Conservation (phyloP, 129 eudicot genomes). For the Centrapalus pauciflorus region DNA sequence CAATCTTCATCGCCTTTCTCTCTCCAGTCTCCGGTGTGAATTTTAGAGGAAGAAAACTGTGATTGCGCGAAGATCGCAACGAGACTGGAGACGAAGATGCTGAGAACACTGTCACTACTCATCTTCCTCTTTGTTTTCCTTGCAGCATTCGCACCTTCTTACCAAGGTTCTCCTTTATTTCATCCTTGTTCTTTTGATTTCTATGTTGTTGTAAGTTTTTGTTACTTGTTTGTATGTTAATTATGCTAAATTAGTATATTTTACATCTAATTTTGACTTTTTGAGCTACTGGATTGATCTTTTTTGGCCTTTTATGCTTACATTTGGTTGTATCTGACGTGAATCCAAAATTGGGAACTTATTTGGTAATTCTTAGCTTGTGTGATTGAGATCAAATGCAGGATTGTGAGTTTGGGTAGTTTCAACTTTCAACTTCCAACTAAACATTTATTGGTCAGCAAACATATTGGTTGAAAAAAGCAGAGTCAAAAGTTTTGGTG, state of each 20-base stretch:
- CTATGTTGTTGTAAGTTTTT: neutral
- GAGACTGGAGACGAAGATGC: conserved; percentile 21
- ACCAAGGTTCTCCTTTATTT: conserved; percentile 34
- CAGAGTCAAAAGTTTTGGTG: neutral
- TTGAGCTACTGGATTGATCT: neutral
- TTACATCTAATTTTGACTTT: neutral
- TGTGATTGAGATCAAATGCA: conserved; percentile 4
- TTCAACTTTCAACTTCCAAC: conserved; percentile 2
- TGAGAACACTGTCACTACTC: conserved; percentile 27
- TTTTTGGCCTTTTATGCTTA: conserved; percentile 13
- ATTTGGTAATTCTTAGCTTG: neutral
- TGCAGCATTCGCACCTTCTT: conserved; percentile 41
- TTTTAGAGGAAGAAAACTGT: neutral
- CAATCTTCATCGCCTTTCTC: conserved; percentile 37
- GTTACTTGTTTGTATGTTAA: neutral
- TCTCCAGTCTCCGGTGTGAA: conserved; percentile 11
- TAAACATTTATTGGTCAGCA: conserved; percentile 11
- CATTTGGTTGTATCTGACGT: conserved; percentile 11
- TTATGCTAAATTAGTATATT: neutral
- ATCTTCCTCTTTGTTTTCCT: conserved; percentile 27
- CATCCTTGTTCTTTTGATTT: neutral
- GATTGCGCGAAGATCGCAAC: conserved; percentile 13
- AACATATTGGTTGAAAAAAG: conserved; percentile 5
- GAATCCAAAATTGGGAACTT: neutral
- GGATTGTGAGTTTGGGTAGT: neutral